phyloP scores from a whole-genome alignment of 768 basidiomycete genomes.

The Lactarius indigo region DNA sequence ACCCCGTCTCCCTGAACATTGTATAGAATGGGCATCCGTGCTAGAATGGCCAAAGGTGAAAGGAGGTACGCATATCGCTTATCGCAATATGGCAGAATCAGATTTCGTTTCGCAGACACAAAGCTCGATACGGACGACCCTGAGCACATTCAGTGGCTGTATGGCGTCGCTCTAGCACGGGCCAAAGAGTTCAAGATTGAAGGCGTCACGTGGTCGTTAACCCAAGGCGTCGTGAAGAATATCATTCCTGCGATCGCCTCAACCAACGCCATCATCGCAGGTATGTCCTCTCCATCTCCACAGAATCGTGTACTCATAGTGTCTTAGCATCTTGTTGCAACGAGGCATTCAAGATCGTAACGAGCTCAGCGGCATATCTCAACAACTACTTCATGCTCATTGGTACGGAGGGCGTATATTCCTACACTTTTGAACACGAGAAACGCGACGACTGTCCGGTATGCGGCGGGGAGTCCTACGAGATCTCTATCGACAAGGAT shows the following conservation, averaged over 20 bases:
- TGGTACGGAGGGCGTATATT: constrained; percentile 94
- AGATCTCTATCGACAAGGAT: constrained; percentile 64
- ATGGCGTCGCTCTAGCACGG: constrained; percentile 70
- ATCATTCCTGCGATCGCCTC: constrained; percentile 99
- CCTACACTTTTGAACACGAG: constrained; percentile 96
- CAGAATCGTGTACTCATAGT: not conserved
- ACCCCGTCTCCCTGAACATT: constrained; percentile 95
- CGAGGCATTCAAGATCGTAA: constrained; percentile 98
- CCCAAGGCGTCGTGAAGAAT: constrained; percentile 99
- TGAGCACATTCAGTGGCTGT: constrained; percentile 94
- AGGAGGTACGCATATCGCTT: constrained; percentile 55
- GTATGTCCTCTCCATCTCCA: constrained; percentile 38
- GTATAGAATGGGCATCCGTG: constrained; percentile 99
- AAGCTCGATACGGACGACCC: constrained; percentile 98
- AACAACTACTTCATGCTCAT: constrained; percentile 99
- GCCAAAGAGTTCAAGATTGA: constrained; percentile 96
- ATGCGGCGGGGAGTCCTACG: constrained; percentile 87
- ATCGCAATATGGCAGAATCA: not conserved
- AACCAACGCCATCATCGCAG: constrained; percentile 97
- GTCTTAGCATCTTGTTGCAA: constrained; percentile 89
- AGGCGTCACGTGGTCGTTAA: constrained; percentile 96
- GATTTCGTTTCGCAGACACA: constrained; percentile 54
- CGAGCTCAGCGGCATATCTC: constrained; percentile 88
- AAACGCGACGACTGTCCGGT: constrained; percentile 92
- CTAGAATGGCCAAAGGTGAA: constrained; percentile 96